Base-by-base conservation (phyloP, 345 rosid genomes). In the Streptanthus diversifolius region DNA sequence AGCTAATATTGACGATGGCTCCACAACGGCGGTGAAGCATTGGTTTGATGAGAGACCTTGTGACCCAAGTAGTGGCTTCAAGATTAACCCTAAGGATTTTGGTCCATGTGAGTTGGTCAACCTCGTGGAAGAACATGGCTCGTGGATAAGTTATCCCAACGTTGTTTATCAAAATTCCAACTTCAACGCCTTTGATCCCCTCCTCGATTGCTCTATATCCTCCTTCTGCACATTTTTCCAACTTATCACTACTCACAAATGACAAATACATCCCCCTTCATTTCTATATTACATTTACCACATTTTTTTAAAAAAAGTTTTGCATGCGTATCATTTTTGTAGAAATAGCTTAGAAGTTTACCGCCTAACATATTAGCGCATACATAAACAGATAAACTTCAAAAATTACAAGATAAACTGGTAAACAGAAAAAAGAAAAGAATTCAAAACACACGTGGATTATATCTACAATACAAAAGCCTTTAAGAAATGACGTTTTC, bases 51-150 rank as follows among this genome's bases (percentile, higher is more conserved):
- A 91, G 95, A 24, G 81, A 84, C 76, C 77, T 72, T 1, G 88
- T 86, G 61, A 90, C 87, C 82, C 80, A 65, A 8, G 83, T 86
- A 0, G 86, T 87, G 10, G 83, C 88, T 64, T 80, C 86, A 80
- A 91, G 19, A 60, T 95, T 95, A 44, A 95, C 93, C 71, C 76
- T 84, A 5, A 90, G 62, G 12, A 95, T 79, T 3, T 81, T 76
- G 85, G 72, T 86, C 99, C 88, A 90, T 25, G 73, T 69, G 32
- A 65, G 63, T 82, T 88, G 93, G 3, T 86, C 93, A 54, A 95
- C 83, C 76, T 95, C 96, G 19, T 95, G 89, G 64, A 95, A 95
- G 58, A 73, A 95, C 80, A 82, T 80, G 29, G 99, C 99, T 3
- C 27, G 40, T 3, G 90, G 95, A 72, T 91, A 90, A 17, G 96